These are phyloP conservation scores for Yamadazyma phyllophila DNA, from an alignment of 805 yeast genomes.

Conservation along the genomic window DNA sequence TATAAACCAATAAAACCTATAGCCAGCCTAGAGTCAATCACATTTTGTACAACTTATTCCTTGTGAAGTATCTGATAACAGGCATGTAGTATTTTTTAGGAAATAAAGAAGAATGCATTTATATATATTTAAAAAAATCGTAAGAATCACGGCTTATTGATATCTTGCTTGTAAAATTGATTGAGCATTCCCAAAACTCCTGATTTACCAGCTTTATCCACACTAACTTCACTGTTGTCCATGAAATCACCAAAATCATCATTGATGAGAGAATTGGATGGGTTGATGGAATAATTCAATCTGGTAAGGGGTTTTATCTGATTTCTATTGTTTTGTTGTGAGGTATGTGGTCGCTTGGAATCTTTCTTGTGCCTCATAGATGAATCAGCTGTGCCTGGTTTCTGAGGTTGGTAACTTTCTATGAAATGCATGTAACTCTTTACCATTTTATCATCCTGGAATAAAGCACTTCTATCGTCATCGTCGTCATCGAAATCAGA, in stretches of 20 bases:
- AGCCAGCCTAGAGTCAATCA: too few species aligned
- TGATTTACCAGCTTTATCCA: conserved; percentile 28
- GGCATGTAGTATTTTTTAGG: too few species aligned
- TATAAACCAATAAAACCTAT: too few species aligned
- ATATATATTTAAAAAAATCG: background rate
- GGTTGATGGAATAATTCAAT: conserved; percentile 10
- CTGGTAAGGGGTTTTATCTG: background rate
- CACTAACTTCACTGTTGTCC: conserved; percentile 30
- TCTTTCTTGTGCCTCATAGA: background rate
- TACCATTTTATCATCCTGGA: conserved; percentile 82
- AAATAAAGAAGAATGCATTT: too few species aligned
- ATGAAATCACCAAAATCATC: conserved; percentile 18
- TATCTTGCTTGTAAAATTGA: conserved; percentile 64
- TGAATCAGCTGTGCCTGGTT: background rate
- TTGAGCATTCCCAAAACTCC: conserved; percentile 82
- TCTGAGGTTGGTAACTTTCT: conserved; percentile 62
- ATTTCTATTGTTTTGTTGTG: background rate
- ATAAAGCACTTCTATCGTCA: conserved; percentile 14
- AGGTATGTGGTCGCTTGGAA: background rate
- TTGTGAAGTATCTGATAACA: too few species aligned
- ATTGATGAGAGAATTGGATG: conserved; percentile 11
- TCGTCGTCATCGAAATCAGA: conserved; percentile 14
- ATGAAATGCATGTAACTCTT: conserved; percentile 84
- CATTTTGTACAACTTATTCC: too few species aligned
- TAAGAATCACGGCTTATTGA: conserved; percentile 16